Conservation (phyloP, 345 rosid species). For the Brassica carinata region DNA sequence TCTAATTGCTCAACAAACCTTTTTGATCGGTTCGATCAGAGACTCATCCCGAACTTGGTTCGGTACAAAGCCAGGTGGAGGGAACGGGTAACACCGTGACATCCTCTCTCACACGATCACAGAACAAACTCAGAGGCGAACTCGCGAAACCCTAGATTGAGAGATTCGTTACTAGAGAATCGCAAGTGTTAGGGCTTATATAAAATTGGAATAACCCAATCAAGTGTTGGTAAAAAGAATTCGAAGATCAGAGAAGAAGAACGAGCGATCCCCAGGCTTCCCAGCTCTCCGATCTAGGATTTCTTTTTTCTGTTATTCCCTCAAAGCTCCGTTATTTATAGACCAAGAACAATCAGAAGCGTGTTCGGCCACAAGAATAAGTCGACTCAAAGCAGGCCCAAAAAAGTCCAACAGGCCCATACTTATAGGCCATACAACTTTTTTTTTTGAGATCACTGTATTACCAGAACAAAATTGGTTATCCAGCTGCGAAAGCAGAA, state of each 20-base stretch:
- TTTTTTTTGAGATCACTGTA: too few species aligned
- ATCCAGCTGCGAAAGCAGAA: too few species aligned
- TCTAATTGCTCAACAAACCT: constrained; percentile 61
- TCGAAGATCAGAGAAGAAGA: constrained; percentile 13
- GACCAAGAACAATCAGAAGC: not conserved
- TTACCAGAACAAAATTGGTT: too few species aligned
- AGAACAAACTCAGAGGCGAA: not conserved
- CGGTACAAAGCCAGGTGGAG: constrained; percentile 49
- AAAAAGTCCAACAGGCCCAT: not conserved
- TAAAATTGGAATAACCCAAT: not conserved
- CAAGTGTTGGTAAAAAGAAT: not conserved
- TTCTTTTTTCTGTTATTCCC: not conserved
- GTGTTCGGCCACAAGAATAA: constrained; percentile 23
- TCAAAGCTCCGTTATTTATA: constrained; percentile 1
- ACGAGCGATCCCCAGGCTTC: constrained; percentile 20
- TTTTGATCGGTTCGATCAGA: constrained; percentile 51
- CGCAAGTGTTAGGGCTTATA: not conserved
- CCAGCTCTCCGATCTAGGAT: constrained; percentile 23
- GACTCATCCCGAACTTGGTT: constrained; percentile 41
- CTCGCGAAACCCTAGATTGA: constrained; percentile 22
- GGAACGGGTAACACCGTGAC: constrained; percentile 75
- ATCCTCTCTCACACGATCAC: constrained; percentile 32
- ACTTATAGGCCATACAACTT: not conserved
- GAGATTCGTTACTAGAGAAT: constrained; percentile 12
- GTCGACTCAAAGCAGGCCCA: not conserved